phyloP scores from a whole-genome alignment of 2,329 filamentous ascomycete genomes.

The Lasiodiplodia theobromae region DNA sequence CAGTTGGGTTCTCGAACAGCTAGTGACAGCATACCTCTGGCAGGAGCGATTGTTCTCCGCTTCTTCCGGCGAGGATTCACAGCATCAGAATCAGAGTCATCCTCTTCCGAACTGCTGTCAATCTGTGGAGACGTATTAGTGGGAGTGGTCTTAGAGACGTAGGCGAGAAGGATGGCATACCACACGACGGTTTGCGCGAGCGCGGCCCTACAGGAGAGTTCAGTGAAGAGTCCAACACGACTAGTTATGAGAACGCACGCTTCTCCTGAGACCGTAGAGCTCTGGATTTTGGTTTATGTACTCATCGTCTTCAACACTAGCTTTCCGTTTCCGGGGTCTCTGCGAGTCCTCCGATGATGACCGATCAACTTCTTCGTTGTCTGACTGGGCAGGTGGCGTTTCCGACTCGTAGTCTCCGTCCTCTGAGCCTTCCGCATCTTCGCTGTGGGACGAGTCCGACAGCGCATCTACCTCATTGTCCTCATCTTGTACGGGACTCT shows the following conservation, averaged over 20 bases:
- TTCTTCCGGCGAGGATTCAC: slow-evolving; percentile 69
- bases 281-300: slow-evolving; percentile 92
- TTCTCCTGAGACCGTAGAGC: slow-evolving; percentile 91
- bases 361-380: slow-evolving; percentile 62
- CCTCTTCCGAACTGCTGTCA: slow-evolving; percentile 64
- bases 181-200: slow-evolving; percentile 67
- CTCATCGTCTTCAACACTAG: slow-evolving; percentile 73
- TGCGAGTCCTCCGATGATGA: slow-evolving; percentile 76
- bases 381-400: slow-evolving; percentile 51
- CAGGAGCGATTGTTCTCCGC: slow-evolving; percentile 70
- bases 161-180: slow-evolving; percentile 50
- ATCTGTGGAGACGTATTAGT: slow-evolving; percentile 49
- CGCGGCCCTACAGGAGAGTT: slow-evolving; percentile 59
- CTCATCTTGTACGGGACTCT: slow-evolving; percentile 51
- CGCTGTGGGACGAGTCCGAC: slow-evolving; percentile 57
- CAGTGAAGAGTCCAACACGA: slow-evolving; percentile 39
- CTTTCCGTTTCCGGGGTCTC: slow-evolving; percentile 71
- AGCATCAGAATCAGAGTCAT: slow-evolving; percentile 78
- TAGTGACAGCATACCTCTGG: slow-evolving; percentile 68
- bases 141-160: neutral
- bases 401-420: slow-evolving; percentile 79
- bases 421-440: slow-evolving; percentile 59
- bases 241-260: slow-evolving; percentile 65
- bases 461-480: slow-evolving; percentile 54
- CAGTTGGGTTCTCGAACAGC: slow-evolving; percentile 5